Conservation (phyloP, 768 basidiomycete species). For the Vararia minispora region DNA sequence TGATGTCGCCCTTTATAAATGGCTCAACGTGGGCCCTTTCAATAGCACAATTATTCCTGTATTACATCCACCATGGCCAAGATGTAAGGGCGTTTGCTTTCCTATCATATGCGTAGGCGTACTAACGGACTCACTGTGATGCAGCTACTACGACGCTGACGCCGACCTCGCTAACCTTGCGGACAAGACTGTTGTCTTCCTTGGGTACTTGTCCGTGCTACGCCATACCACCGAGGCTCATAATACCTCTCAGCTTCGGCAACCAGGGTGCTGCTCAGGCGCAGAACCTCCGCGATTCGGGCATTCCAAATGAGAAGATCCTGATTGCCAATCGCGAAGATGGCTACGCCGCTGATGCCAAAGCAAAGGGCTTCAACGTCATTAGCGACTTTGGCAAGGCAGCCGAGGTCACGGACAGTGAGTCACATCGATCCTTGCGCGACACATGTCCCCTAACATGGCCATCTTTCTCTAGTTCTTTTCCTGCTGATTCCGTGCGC, state of each 20-base stretch:
- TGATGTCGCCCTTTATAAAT: no score
- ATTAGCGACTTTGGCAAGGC: constrained; percentile 48
- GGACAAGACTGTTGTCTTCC: constrained; percentile 45
- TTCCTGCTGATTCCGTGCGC: constrained; percentile 41
- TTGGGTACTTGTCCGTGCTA: constrained; percentile 31
- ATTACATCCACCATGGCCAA: constrained; percentile 33
- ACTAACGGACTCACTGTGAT: not conserved
- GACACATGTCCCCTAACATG: not conserved
- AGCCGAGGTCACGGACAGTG: constrained; percentile 43
- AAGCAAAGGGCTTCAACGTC: constrained; percentile 43
- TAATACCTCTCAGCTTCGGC: constrained; percentile 32
- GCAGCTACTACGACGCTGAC: constrained; percentile 50
- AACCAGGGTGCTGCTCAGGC: constrained; percentile 61
- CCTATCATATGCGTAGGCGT: not conserved
- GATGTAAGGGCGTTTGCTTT: constrained; percentile 34
- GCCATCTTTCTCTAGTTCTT: constrained; percentile 26
- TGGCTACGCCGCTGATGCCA: constrained; percentile 46
- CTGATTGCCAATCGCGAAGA: constrained; percentile 48
- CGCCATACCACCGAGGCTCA: not conserved
- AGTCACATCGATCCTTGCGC: constrained; percentile 7
- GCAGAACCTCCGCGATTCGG: constrained; percentile 53
- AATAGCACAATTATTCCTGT: no score
- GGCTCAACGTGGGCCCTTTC: no score
- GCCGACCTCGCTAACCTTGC: constrained; percentile 38
- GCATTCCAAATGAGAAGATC: constrained; percentile 50